phyloP scores from a whole-genome alignment of 2,329 filamentous ascomycete species.

The Sporothrix sp. region DNA sequence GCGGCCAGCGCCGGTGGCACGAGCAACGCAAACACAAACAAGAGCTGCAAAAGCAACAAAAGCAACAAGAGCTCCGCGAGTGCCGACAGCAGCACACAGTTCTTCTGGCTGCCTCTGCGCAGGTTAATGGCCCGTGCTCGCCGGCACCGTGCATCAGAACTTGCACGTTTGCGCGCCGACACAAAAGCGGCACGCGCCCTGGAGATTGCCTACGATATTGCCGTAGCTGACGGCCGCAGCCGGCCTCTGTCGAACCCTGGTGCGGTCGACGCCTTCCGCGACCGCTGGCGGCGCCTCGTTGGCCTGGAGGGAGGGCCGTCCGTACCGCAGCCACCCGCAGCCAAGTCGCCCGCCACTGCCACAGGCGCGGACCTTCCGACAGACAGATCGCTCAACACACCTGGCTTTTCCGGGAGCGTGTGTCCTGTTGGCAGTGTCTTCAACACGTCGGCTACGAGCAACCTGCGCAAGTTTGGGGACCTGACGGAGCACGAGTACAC shows the following conservation, averaged over 20 bases:
- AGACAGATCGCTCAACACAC: background rate
- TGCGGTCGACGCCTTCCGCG: conserved; percentile 21
- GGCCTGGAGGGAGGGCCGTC: conserved; percentile 2
- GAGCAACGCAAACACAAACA: conserved; percentile 16
- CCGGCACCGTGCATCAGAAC: conserved; percentile 28
- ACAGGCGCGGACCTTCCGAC: background rate
- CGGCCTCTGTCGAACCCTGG: conserved; percentile 22
- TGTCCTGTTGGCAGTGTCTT: no score
- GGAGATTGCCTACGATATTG: conserved; percentile 22
- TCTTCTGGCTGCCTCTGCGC: conserved; percentile 33
- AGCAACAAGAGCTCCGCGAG: conserved; percentile 17
- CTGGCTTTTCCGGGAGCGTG: background rate
- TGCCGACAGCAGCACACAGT: conserved; percentile 19
- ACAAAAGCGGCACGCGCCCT: conserved; percentile 20
- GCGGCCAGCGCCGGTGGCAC: background rate
- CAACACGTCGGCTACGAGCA: no score
- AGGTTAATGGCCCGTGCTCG: conserved; percentile 31
- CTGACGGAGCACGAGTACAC: conserved; percentile 6
- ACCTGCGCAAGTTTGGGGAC: conserved; percentile 4
- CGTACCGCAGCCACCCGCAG: background rate
- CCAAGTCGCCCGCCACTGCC: background rate
- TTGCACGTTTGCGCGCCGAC: conserved; percentile 26
- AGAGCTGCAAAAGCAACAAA: conserved; percentile 1
- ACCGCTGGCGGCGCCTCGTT: conserved; percentile 27
- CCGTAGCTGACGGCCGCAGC: conserved; percentile 22